Evolutionary conservation across 176 grass and related monocot species (phyloP), one percentile per base, ranked within the genome.

Genomic region (Carex kokanica): DNA sequence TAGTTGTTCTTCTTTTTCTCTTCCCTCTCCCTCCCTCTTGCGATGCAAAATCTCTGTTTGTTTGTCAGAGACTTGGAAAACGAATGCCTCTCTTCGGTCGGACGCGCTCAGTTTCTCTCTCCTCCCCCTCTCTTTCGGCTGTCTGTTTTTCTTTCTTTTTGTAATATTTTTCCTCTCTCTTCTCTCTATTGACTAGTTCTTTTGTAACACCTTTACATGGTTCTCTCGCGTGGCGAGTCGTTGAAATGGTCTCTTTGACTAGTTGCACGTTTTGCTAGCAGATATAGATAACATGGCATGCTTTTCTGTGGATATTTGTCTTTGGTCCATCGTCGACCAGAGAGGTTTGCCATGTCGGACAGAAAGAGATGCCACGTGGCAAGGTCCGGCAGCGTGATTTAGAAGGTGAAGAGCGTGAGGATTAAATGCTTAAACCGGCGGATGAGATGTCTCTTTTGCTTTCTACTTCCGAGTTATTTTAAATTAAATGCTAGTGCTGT

Each of bases 361-460:
- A 11, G 23, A 55, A 31, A 55, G 73, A 20, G 18, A 10, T 77
- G 73, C 73, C 49, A 77, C 24, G 17, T 77, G 49, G 49, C 73
- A 53, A 53, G 13, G 41, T n/a, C n/a, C 29, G 32, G 17, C 17
- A 10, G 16, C 8, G 18, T 71, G 36, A 40, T 71, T 71, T 69
- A 6, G 10, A 73, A 73, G 69, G 17, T 73, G 69, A 1, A 73
- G 8, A 73, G 69, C 69, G 20, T 73, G 41, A 2, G 2, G 18
- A 73, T 51, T 73, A 3, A 73, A 73, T 24, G 69, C 38, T 73
- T 73, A 16, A 77, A 52, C 24, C 73, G 51, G 23, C 51, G 10
- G 73, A 78, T 78, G 51, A 29, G 49, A 78, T 78, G 73, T 78
- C 73, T 56, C 49, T 78, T 29, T 78, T 56, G 49, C 73, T 78